Conservation (phyloP, 2,329 filamentous ascomycete species). For the Diaporthe ilicicola region DNA sequence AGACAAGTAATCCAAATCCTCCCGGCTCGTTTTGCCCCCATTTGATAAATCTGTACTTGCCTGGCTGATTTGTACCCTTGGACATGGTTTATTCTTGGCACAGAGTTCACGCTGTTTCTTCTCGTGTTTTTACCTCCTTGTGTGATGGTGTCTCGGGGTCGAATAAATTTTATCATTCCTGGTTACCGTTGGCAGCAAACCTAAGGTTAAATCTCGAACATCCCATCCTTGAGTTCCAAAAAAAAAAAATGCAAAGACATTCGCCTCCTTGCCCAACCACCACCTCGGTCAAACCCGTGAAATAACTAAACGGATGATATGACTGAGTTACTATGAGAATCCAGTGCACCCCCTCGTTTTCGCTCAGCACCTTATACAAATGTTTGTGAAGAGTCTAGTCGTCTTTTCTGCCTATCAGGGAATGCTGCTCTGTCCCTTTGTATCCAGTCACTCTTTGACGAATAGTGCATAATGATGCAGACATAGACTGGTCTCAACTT, state of each 20-base stretch:
- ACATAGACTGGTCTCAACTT: no score
- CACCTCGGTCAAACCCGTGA: background rate
- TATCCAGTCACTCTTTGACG: no score
- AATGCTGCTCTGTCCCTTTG: no score
- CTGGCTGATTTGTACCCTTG: background rate
- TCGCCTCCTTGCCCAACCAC: background rate
- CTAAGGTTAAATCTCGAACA: background rate
- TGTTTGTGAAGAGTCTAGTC: background rate
- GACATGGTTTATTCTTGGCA: background rate
- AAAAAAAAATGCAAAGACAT: background rate
- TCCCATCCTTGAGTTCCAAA: background rate
- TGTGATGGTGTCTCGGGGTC: background rate
- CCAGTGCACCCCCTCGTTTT: background rate
- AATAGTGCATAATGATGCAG: no score
- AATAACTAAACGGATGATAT: background rate
- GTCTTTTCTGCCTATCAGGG: no score
- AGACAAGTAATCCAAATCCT: slow-evolving; percentile 14
- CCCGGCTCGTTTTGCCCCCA: background rate
- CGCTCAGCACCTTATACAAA: background rate
- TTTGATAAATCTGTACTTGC: background rate
- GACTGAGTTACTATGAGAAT: background rate
- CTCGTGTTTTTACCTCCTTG: background rate
- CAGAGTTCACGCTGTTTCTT: background rate
- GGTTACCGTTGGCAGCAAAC: background rate
- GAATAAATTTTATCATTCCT: background rate